Evolutionary conservation across 306 rosid species (phyloP).

Genomic region (Begonia loranthoides): DNA sequence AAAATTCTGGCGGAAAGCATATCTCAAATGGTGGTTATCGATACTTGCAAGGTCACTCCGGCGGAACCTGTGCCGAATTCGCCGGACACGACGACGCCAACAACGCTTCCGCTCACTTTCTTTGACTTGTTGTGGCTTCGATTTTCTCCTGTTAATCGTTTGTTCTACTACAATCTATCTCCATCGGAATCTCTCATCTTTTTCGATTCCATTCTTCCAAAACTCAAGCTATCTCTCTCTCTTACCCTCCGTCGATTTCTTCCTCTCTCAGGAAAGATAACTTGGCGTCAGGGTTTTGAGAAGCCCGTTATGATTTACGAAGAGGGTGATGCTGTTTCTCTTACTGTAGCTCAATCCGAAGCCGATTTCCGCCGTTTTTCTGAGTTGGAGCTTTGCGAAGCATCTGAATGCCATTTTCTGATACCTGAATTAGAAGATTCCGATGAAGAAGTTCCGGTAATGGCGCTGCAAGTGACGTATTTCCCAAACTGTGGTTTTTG

Average conservation of each 20-base stretch:
- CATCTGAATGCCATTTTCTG: not conserved
- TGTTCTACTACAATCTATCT: not conserved
- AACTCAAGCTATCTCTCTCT: slow-evolving; percentile 22
- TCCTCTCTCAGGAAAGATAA: slow-evolving; percentile 23
- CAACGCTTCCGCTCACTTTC: not conserved
- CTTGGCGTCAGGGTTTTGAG: slow-evolving; percentile 8
- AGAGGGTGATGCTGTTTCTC: slow-evolving; percentile 17
- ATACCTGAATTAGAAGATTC: not conserved
- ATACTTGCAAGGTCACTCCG: too few relatives aligned
- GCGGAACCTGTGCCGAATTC: not conserved
- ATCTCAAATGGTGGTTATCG: too few relatives aligned
- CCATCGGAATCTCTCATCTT: not conserved
- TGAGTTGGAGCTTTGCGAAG: not conserved
- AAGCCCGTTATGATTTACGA: slow-evolving; percentile 20
- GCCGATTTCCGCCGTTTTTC: slow-evolving; percentile 13
- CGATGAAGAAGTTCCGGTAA: not conserved
- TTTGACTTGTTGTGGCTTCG: not conserved
- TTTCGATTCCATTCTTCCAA: slow-evolving; percentile 2
- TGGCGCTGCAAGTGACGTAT: not conserved
- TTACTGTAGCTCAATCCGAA: slow-evolving; percentile 18
- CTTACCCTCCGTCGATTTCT: slow-evolving; percentile 24
- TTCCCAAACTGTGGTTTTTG: not conserved
- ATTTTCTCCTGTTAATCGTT: not conserved
- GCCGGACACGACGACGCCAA: not conserved
- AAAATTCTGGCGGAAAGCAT: too few relatives aligned